Evolutionary conservation across 139 green algal species (phyloP).

Genomic region (Chlamydomonas schloesseri): DNA sequence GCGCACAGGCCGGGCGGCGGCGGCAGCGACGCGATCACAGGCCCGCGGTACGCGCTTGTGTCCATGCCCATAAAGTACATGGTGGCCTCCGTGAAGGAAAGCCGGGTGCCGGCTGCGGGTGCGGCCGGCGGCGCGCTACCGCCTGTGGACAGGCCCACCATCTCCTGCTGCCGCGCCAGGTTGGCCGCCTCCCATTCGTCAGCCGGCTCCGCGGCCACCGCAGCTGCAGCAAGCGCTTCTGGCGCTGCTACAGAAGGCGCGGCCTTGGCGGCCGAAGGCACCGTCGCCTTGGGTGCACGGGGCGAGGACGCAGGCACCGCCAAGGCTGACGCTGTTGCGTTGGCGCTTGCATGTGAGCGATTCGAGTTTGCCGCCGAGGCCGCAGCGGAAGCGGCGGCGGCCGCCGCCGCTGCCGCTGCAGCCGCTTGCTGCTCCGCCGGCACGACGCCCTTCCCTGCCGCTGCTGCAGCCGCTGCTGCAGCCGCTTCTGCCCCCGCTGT

Average conservation of each 20-base stretch:
- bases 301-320: too few species aligned
- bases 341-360: too few species aligned
- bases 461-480: too few species aligned
- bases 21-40: constrained; percentile 3
- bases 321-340: too few species aligned
- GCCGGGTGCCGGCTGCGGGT: constrained; percentile 16
- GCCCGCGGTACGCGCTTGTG: neutral
- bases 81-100: constrained; percentile 5
- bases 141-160: neutral
- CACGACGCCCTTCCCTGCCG: too few species aligned
- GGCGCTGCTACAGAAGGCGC: neutral
- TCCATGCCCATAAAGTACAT: constrained; percentile 27
- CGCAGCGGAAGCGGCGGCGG: too few species aligned
- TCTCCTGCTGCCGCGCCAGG: constrained; percentile 21
- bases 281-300: neutral
- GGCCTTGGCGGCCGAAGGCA: neutral
- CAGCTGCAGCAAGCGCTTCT: neutral
- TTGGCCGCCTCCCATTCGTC: constrained; percentile 59
- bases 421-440: neutral
- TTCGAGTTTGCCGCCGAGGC: too few species aligned
- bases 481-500: too few species aligned
- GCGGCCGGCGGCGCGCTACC: neutral
- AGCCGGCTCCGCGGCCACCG: neutral
- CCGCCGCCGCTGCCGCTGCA: too few species aligned
- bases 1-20: constrained; percentile 35